phyloP scores from a whole-genome alignment of 1,284 basidiomycete species.

The Microbotryum silenes-acaulis region DNA sequence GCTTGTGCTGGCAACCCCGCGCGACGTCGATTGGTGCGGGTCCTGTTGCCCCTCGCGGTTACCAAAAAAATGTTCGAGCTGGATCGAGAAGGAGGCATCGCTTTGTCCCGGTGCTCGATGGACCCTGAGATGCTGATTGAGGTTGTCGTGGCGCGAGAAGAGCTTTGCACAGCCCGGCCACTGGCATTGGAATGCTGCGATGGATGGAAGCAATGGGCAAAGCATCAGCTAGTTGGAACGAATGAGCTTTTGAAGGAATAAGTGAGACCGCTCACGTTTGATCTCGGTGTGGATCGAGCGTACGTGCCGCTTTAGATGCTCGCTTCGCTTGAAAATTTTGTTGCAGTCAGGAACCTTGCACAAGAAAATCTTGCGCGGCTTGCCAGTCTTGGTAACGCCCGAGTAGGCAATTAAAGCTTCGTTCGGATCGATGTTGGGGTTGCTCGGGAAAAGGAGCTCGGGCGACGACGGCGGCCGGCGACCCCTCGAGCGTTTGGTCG shows the following conservation, averaged over 20 bases:
- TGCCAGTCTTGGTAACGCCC: conserved; percentile 35
- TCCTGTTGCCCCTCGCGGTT: too few relatives aligned
- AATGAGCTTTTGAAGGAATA: conserved; percentile 14
- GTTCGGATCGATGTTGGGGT: conserved; percentile 21
- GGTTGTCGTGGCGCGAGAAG: conserved; percentile 77
- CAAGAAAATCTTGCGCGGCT: conserved; percentile 33
- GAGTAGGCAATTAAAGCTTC: conserved; percentile 18
- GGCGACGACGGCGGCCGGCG: conserved; percentile 28
- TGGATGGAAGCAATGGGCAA: conserved; percentile 5
- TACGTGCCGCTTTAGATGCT: conserved; percentile 70
- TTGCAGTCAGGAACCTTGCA: conserved; percentile 39
- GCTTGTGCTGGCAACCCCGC: too few relatives aligned
- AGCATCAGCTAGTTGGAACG: not conserved
- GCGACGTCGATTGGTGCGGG: too few relatives aligned
- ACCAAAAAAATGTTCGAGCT: conserved; percentile 2
- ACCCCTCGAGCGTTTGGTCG: conserved; percentile 35
- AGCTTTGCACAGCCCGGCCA: conserved; percentile 68
- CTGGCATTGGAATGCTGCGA: conserved; percentile 63
- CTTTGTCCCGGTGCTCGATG: conserved; percentile 13
- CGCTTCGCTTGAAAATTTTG: conserved; percentile 67
- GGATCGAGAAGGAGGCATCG: conserved; percentile 11
- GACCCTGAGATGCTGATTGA: conserved; percentile 41
- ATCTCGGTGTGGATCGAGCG: conserved; percentile 71
- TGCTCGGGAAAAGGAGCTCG: conserved; percentile 20
- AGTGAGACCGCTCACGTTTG: conserved; percentile 53